Conservation (phyloP, 1,284 basidiomycete genomes). For the Microbotryum intermedium region DNA sequence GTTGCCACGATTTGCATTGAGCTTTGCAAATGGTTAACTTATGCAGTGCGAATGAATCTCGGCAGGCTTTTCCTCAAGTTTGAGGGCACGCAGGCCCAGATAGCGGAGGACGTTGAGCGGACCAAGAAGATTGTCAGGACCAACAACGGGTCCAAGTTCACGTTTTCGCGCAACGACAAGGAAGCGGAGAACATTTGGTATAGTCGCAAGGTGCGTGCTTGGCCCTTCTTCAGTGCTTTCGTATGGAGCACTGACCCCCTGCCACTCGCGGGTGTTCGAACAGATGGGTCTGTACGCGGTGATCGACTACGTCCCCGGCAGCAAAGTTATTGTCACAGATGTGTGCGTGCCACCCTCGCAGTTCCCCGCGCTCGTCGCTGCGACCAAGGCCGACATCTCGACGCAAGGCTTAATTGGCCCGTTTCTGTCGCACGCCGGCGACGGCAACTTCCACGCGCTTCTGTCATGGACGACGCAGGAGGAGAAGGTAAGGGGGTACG, state of each 20-base stretch:
- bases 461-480: conserved; percentile 57
- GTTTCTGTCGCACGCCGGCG: conserved; percentile 29
- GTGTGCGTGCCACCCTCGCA: conserved; percentile 18
- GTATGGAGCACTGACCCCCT: background rate
- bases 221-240: conserved; percentile 52
- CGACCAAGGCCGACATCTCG: conserved; percentile 29
- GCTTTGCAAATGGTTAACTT: background rate
- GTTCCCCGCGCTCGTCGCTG: conserved; percentile 32
- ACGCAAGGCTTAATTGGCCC: conserved; percentile 26
- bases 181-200: conserved; percentile 73
- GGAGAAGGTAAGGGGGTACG: conserved; percentile 49
- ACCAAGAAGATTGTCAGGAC: conserved; percentile 50
- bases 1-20: no score
- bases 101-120: conserved; percentile 53
- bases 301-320: conserved; percentile 24
- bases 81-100: conserved; percentile 47
- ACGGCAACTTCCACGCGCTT: conserved; percentile 34
- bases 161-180: conserved; percentile 56
- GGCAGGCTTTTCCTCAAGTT: conserved; percentile 73
- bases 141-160: conserved; percentile 61
- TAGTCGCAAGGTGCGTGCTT: conserved; percentile 75
- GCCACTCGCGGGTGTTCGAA: background rate
- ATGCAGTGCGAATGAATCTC: no score
- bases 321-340: conserved; percentile 14
- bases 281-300: conserved; percentile 28